phyloP scores from a whole-genome alignment of 169 alveolate species.

The Eimeria necatrix region DNA sequence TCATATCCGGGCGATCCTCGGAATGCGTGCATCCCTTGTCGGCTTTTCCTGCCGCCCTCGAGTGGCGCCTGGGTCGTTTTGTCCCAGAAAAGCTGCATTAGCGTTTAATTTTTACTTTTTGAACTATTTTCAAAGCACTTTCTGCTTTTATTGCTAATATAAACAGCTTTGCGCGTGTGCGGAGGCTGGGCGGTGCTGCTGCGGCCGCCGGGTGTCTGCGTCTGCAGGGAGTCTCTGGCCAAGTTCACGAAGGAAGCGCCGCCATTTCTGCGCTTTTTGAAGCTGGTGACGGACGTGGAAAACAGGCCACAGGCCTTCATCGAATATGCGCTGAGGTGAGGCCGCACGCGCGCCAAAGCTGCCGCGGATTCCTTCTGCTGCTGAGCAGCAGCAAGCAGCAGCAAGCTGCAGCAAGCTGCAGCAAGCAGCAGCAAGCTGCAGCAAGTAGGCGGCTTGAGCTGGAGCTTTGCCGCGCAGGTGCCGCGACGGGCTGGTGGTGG shows the following conservation, averaged over 20 bases:
- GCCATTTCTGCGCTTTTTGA: slow-evolving; percentile 88
- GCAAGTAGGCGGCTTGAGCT: not conserved
- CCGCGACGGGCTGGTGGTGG: slow-evolving; percentile 91
- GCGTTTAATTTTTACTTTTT: no score
- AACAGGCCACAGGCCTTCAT: slow-evolving; percentile 89
- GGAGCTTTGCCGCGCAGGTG: slow-evolving; percentile 84
- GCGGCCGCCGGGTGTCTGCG: not conserved
- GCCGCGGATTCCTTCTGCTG: no score
- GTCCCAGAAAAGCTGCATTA: no score
- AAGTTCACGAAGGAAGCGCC: slow-evolving; percentile 91
- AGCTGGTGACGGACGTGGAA: slow-evolving; percentile 90
- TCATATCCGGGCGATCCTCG: no score
- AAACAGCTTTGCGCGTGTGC: not conserved
- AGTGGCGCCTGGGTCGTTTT: no score
- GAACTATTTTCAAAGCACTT: no score
- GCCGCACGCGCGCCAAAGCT: not conserved
- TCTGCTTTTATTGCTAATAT: not conserved
- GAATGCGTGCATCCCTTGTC: no score
- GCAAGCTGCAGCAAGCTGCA: no score
- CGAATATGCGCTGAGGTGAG: slow-evolving; percentile 89
- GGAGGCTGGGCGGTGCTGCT: not conserved
- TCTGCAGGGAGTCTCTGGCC: slow-evolving; percentile 86
- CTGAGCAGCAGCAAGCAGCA: no score
- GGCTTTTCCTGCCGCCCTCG: no score
- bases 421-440: no score